Conservation (phyloP, 305 asterid species). For the Plantago rigida region DNA sequence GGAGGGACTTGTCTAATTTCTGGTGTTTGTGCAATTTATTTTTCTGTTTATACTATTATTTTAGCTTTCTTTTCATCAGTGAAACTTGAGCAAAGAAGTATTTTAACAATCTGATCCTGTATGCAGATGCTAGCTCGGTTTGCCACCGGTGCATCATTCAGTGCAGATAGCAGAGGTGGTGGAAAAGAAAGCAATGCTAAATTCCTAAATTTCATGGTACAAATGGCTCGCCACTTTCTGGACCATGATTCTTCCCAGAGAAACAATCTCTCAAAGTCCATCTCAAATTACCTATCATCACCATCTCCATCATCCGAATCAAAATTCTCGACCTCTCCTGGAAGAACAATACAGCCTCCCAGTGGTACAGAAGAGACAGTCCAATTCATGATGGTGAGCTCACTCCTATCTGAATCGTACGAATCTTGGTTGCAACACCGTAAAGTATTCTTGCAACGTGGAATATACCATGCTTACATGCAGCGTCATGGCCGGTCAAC, state of each 20-base stretch:
- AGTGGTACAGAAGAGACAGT: constrained; percentile 85
- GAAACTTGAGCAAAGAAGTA: no score
- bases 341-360: constrained; percentile 51
- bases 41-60: background rate
- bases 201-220: constrained; percentile 83
- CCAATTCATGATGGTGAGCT: constrained; percentile 97
- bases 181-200: constrained; percentile 93
- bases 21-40: background rate
- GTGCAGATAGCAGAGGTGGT: constrained; percentile 84
- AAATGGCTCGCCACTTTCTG: constrained; percentile 83
- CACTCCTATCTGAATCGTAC: constrained; percentile 81
- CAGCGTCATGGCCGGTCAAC: constrained; percentile 65
- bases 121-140: constrained; percentile 97
- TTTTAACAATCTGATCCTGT: background rate
- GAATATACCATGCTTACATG: constrained; percentile 82
- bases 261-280: constrained; percentile 53
- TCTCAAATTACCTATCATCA: constrained; percentile 56
- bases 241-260: constrained; percentile 78
- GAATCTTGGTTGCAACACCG: constrained; percentile 93
- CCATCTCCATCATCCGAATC: constrained; percentile 49
- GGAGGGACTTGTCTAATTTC: background rate
- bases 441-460: constrained; percentile 70
- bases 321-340: constrained; percentile 45
- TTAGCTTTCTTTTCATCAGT: background rate
- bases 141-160: constrained; percentile 92